Conservation (phyloP, 306 rosid species). For the Abrus precatorius region DNA sequence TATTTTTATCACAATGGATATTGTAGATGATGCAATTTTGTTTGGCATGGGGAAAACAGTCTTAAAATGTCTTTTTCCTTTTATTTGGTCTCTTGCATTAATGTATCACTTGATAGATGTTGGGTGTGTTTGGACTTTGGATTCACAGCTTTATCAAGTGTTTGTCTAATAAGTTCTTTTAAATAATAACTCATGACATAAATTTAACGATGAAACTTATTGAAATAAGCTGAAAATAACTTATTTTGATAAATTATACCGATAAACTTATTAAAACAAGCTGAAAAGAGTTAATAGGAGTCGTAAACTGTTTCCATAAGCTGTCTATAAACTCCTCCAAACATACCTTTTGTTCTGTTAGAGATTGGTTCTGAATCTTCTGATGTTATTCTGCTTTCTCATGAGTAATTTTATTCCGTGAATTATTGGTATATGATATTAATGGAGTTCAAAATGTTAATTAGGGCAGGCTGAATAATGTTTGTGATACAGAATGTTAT, state of each 20-base stretch:
- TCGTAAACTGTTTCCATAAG: too few species aligned
- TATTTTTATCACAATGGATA: neutral
- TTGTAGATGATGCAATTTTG: neutral
- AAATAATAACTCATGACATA: too few species aligned
- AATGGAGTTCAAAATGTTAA: neutral
- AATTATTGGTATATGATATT: neutral
- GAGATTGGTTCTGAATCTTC: neutral
- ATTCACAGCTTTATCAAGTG: too few species aligned
- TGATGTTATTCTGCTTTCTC: constrained; percentile 3
- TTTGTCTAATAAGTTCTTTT: too few species aligned
- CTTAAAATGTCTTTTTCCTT: neutral
- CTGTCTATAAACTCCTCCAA: too few species aligned
- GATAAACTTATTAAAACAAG: too few species aligned
- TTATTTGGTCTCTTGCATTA: constrained; percentile 7
- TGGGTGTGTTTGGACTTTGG: too few species aligned
- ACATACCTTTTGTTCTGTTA: neutral
- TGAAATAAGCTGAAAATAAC: too few species aligned
- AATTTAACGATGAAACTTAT: too few species aligned
- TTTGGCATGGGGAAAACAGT: neutral
- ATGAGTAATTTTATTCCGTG: neutral
- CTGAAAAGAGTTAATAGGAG: too few species aligned
- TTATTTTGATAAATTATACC: too few species aligned
- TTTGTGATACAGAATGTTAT: neutral
- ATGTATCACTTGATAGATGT: neutral
- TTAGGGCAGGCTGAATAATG: neutral